These are phyloP conservation scores for Obba rivulosa DNA, from an alignment of 768 basidiomycete species.

Conservation along the genomic window DNA sequence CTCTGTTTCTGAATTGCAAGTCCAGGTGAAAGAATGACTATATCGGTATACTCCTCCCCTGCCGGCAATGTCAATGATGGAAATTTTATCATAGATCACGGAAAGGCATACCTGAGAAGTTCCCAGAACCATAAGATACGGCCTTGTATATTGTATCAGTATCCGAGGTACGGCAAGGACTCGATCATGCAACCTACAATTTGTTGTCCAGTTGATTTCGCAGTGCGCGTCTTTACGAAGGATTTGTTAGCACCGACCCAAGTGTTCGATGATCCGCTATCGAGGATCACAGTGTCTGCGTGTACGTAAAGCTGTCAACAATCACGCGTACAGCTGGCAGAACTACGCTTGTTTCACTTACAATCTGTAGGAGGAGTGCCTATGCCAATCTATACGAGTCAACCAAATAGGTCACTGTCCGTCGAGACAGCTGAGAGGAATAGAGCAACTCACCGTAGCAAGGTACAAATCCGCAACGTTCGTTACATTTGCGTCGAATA, in stretches of 20 bases:
- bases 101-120: conserved; percentile 32
- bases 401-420: too few relatives aligned
- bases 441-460: too few relatives aligned
- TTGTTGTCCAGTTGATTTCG: conserved; percentile 26
- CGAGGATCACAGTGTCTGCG: conserved; percentile 43
- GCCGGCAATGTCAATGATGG: not conserved
- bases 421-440: too few relatives aligned
- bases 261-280: conserved; percentile 50
- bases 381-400: conserved; percentile 14
- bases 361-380: conserved; percentile 21
- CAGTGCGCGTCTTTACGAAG: conserved; percentile 40
- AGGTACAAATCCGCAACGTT: too few relatives aligned
- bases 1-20: conserved; percentile 23
- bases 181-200: conserved; percentile 21
- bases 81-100: not conserved
- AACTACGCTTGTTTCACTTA: conserved; percentile 7
- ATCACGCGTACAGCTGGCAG: too few relatives aligned
- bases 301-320: too few relatives aligned
- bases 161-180: conserved; percentile 21
- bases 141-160: conserved; percentile 24
- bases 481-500: too few relatives aligned
- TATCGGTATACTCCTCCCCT: conserved; percentile 27
- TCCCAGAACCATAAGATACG: conserved; percentile 48
- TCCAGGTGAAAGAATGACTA: conserved; percentile 32
- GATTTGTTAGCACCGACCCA: conserved; percentile 48